These are phyloP conservation scores for Tulasnella sp. DNA, from an alignment of 768 basidiomycete genomes.

Conservation along the genomic window DNA sequence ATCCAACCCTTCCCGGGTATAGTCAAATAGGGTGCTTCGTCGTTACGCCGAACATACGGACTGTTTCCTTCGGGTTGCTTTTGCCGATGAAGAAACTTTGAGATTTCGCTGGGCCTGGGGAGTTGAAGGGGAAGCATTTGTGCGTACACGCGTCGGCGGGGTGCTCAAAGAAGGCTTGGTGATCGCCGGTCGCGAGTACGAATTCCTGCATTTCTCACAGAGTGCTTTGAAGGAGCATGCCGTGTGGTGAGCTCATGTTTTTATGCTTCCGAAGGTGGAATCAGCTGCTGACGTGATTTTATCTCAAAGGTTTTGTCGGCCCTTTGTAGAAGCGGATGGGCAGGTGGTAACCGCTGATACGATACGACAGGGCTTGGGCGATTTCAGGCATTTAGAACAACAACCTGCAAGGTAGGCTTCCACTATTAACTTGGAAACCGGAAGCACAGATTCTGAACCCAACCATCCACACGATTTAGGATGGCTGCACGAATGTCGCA, in stretches of 20 bases:
- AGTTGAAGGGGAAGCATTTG: conserved; percentile 47
- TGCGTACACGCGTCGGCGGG: conserved; percentile 48
- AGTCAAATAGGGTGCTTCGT: conserved; percentile 75
- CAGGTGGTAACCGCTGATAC: conserved; percentile 33
- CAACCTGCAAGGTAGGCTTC: conserved; percentile 24
- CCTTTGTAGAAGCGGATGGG: conserved; percentile 33
- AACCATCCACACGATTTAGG: conserved; percentile 35
- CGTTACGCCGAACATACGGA: conserved; percentile 49
- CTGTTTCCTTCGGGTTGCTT: conserved; percentile 71
- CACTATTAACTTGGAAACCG: too few species aligned
- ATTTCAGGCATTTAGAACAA: conserved; percentile 37
- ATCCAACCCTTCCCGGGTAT: conserved; percentile 20
- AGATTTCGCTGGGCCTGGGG: conserved; percentile 60
- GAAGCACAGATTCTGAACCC: conserved; percentile 24
- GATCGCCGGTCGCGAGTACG: conserved; percentile 45
- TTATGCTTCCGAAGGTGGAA: too few species aligned
- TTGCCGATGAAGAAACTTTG: conserved; percentile 71
- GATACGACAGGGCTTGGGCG: conserved; percentile 48
- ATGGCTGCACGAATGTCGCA: conserved; percentile 64
- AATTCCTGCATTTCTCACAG: conserved; percentile 63
- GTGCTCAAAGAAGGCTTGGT: conserved; percentile 52
- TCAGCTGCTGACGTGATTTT: too few species aligned
- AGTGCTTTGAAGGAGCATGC: conserved; percentile 68
- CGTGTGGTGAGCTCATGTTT: conserved; percentile 48
- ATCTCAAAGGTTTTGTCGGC: conserved; percentile 42